Evolutionary conservation across 169 alveolate species (phyloP).

Genomic region (Toxoplasma gondii): DNA sequence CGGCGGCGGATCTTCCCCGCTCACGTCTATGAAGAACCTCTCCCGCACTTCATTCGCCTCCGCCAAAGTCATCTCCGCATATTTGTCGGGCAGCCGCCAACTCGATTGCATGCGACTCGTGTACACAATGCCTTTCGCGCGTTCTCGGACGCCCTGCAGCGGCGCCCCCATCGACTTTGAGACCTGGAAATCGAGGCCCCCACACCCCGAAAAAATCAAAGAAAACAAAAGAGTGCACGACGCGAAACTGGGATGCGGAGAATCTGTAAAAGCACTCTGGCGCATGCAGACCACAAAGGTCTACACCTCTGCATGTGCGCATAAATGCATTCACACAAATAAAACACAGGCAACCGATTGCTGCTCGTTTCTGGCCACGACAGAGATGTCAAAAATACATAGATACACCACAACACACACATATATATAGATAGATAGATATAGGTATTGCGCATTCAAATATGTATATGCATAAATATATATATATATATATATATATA

Average conservation of each 20-base stretch:
- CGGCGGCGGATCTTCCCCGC: slow-evolving; percentile 92
- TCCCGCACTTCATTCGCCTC: slow-evolving; percentile 73
- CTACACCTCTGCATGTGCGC: no score
- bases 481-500: no score
- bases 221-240: background rate
- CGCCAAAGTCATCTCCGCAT: slow-evolving; percentile 65
- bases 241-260: no score
- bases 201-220: background rate
- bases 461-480: background rate
- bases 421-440: background rate
- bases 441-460: background rate
- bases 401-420: background rate
- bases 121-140: slow-evolving; percentile 77
- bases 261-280: no score
- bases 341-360: background rate
- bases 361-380: background rate
- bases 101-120: slow-evolving; percentile 61
- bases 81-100: slow-evolving; percentile 65
- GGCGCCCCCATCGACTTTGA: slow-evolving; percentile 77
- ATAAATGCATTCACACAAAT: no score
- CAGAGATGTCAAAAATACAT: no score
- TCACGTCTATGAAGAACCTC: slow-evolving; percentile 83
- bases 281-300: no score
- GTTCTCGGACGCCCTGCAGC: slow-evolving; percentile 74
- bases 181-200: slow-evolving; percentile 47